Percentiles rank a stretch among this genome's conserved stretches.
phyloP scores from a whole-genome alignment of 805 yeast genomes.

The Monosporozyma solicola region DNA sequence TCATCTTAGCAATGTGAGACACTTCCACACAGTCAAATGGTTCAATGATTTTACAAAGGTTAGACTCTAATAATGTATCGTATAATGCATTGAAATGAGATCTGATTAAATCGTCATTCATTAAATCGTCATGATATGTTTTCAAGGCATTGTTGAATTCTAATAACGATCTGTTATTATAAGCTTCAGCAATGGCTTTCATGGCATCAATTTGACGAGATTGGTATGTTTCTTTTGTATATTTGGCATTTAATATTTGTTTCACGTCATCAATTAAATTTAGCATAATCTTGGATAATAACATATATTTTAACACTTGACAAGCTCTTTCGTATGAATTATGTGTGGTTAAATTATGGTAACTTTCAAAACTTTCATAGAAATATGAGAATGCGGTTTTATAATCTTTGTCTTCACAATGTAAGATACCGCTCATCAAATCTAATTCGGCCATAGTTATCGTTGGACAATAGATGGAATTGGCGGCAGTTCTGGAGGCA shows the following conservation, averaged over 20 bases:
- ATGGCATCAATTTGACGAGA: conserved; percentile 89
- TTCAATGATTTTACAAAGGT: conserved; percentile 87
- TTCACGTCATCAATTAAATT: conserved; percentile 80
- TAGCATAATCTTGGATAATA: conserved; percentile 87
- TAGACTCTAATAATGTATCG: conserved; percentile 87
- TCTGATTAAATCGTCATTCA: conserved; percentile 79
- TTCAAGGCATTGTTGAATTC: conserved; percentile 83
- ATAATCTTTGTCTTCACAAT: conserved; percentile 95
- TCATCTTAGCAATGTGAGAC: conserved; percentile 73
- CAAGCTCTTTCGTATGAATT: conserved; percentile 59
- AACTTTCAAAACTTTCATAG: conserved; percentile 90
- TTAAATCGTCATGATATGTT: conserved; percentile 62
- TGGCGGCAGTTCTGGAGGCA: conserved; percentile 95
- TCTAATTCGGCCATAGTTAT: conserved; percentile 88
- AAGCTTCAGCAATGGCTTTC: conserved; percentile 87
- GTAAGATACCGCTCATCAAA: conserved; percentile 87
- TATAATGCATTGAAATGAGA: conserved; percentile 88
- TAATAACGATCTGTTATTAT: conserved; percentile 77
- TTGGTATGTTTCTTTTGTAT: conserved; percentile 55
- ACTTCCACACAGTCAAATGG: conserved; percentile 96
- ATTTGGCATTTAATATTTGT: conserved; percentile 64
- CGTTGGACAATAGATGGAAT: conserved; percentile 93
- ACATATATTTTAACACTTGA: conserved; percentile 82
- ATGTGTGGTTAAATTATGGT: conserved; percentile 39
- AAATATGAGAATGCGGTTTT: conserved; percentile 94